A percentile compares a stretch with the other conserved stretches of the same genome.
phyloP scores from a whole-genome alignment of 495 filamentous ascomycete species.

The Amorphotheca resinae region DNA sequence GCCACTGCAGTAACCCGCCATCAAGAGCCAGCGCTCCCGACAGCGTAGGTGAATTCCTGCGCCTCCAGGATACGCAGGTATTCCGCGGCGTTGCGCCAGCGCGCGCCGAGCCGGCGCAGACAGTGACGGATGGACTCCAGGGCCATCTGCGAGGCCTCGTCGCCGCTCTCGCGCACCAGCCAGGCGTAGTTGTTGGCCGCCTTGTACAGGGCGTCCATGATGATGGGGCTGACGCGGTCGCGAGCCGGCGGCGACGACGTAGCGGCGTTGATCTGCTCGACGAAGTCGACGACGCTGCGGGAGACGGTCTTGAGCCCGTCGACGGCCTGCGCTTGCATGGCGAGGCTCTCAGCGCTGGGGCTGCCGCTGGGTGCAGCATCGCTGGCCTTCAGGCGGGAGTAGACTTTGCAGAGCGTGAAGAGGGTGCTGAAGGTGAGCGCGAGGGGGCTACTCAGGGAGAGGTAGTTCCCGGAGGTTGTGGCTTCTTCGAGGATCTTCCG shows the following conservation, averaged over 20 bases:
- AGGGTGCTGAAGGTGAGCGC: conserved; percentile 12
- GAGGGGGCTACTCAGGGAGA: conserved; percentile 7
- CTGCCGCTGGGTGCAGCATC: not conserved
- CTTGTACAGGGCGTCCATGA: conserved; percentile 26
- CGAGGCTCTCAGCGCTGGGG: conserved; percentile 1
- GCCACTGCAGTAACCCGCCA: too few relatives aligned
- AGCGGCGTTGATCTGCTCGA: conserved; percentile 8
- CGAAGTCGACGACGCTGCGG: conserved; percentile 13
- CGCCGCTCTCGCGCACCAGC: conserved; percentile 23
- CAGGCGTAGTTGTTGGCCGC: conserved; percentile 26
- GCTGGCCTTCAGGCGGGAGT: conserved; percentile 12
- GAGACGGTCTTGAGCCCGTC: conserved; percentile 21
- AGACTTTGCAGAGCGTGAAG: conserved; percentile 17
- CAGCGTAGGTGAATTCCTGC: conserved; percentile 21
- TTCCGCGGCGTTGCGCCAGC: conserved; percentile 28
- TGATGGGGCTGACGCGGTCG: conserved; percentile 21
- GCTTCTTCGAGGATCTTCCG: conserved; percentile 14
- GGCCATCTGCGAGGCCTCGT: conserved; percentile 13
- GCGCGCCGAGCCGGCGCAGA: conserved; percentile 18
- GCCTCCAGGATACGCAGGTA: conserved; percentile 21
- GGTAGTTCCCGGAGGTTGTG: conserved; percentile 1
- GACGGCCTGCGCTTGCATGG: conserved; percentile 18
- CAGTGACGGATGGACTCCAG: conserved; percentile 21
- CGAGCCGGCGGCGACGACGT: conserved; percentile 10
- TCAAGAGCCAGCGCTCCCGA: conserved; percentile 7